A percentile compares a stretch with the other conserved stretches of the same genome.
phyloP scores from a whole-genome alignment of 768 basidiomycete genomes.

The Glaciozyma martinii region DNA sequence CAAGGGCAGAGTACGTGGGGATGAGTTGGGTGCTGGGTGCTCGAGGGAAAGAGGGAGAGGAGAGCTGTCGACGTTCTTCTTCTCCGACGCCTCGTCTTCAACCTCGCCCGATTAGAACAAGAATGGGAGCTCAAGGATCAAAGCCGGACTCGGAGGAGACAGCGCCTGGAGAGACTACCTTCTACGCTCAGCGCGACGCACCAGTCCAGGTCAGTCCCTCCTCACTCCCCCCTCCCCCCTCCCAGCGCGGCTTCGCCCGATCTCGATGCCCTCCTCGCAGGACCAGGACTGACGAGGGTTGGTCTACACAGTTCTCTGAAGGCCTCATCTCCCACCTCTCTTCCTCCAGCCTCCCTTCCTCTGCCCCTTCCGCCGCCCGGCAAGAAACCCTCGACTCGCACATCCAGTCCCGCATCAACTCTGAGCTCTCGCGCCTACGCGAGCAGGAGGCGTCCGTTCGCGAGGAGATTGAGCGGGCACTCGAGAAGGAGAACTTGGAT shows the following conservation, averaged over 20 bases:
- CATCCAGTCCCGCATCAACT: constrained; percentile 61
- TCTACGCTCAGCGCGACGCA: constrained; percentile 20
- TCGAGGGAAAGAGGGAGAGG: no score
- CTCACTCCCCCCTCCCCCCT: background rate
- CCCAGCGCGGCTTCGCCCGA: background rate
- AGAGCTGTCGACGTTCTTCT: no score
- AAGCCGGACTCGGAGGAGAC: constrained; percentile 21
- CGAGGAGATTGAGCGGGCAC: constrained; percentile 61
- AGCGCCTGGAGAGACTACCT: constrained; percentile 5
- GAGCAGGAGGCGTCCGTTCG: constrained; percentile 62
- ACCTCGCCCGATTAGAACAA: background rate
- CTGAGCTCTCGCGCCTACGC: constrained; percentile 57
- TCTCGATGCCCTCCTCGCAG: background rate
- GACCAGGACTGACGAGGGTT: background rate
- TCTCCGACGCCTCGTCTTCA: no score
- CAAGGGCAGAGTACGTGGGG: no score
- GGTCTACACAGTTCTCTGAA: constrained; percentile 57
- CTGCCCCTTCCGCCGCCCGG: constrained; percentile 56
- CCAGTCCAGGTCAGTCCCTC: constrained; percentile 22
- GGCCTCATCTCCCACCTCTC: constrained; percentile 71
- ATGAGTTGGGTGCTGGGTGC: no score
- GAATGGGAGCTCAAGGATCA: constrained; percentile 16
- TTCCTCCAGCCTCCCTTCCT: constrained; percentile 41
- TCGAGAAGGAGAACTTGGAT: constrained; percentile 83
- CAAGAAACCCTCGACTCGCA: constrained; percentile 66